These are phyloP conservation scores for Amesomyces nigricolor DNA, from an alignment of 2,329 filamentous ascomycete species.

Conservation along the genomic window DNA sequence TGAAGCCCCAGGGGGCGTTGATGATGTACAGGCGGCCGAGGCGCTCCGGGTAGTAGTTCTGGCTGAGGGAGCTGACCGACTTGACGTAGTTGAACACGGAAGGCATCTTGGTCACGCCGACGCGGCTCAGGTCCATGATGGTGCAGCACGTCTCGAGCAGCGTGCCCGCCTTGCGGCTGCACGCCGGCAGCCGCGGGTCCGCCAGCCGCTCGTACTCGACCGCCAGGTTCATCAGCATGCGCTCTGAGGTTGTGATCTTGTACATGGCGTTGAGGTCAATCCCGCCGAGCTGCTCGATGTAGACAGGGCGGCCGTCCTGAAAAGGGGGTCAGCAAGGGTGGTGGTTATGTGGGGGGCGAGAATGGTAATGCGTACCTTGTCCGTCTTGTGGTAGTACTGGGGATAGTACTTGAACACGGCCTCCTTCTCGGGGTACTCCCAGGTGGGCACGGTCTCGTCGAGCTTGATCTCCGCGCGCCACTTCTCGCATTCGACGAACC, in stretches of 20 bases:
- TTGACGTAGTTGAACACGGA: constrained; percentile 86
- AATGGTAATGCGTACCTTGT: constrained; percentile 52
- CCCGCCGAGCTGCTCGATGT: constrained; percentile 93
- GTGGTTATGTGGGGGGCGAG: background rate
- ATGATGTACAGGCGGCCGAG: constrained; percentile 95
- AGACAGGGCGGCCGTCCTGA: constrained; percentile 90
- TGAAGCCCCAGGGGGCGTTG: constrained; percentile 97
- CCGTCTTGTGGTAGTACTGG: constrained; percentile 98
- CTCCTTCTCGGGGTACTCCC: constrained; percentile 81
- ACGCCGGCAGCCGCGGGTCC: constrained; percentile 89
- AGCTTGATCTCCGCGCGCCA: constrained; percentile 87
- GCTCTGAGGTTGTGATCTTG: constrained; percentile 86
- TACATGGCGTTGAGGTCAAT: constrained; percentile 86
- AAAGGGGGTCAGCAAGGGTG: background rate
- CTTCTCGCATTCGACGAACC: constrained; percentile 85
- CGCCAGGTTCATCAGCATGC: constrained; percentile 94
- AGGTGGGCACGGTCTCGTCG: constrained; percentile 71
- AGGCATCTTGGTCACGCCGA: constrained; percentile 73
- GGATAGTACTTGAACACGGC: constrained; percentile 88
- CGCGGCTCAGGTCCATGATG: constrained; percentile 96
- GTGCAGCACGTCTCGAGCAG: constrained; percentile 97
- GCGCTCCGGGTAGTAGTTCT: constrained; percentile 99
- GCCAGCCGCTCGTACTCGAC: constrained; percentile 96
- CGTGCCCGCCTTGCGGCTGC: constrained; percentile 82
- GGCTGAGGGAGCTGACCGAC: constrained; percentile 80